Base-by-base conservation (phyloP, 495 filamentous ascomycete genomes). In the Aspergillus avenaceus region DNA sequence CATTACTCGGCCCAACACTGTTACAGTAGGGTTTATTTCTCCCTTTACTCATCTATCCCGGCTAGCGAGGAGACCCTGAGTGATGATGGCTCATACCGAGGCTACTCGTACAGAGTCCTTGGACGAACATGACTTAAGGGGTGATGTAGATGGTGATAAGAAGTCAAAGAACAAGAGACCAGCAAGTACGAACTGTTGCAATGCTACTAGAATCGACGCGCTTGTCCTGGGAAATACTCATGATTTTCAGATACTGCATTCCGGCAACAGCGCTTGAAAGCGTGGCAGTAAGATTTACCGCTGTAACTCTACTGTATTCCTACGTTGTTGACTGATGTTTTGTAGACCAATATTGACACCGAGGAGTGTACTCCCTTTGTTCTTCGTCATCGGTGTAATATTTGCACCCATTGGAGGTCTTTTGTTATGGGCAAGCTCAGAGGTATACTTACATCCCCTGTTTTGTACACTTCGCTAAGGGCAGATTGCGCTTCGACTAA, bases 401-500 rank as follows among this genome's bases (percentile, higher is more conserved):
- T 92, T 95, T 65, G 90, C 88, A 13, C 87, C 91, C 4, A 86
- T 96, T 29, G 91, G 91, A 26, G 91, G 90, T 41, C 72, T 91
- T 36, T 67, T 96, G 19, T 67, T 95, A 50, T 96, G 85, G 75
- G 89, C 91, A 8, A 93, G 86, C 64, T 76, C 85, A 24, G 72
- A 83, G 67, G 87, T 91, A 56, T 53, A 69, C 38, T 45, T 13
- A 21, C 4, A 27, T 23, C 37, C 29, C 46, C 32, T 40, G 6
- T 19, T 40, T 38, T 29, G 5, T 32, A 41, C 7, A 34, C 29
- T 52, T 14, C 37, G 12, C 31, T 41, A 43, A 50, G 13, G 34
- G 54, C 34, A 58, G 45, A 64, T 54, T 49, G 45, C 2, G 8
- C 19, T 43, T 24, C 21, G 27, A 22, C 19, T 28, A 13, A 96